Conservation (phyloP, 345 rosid genomes). For the Aegle marmelos region DNA sequence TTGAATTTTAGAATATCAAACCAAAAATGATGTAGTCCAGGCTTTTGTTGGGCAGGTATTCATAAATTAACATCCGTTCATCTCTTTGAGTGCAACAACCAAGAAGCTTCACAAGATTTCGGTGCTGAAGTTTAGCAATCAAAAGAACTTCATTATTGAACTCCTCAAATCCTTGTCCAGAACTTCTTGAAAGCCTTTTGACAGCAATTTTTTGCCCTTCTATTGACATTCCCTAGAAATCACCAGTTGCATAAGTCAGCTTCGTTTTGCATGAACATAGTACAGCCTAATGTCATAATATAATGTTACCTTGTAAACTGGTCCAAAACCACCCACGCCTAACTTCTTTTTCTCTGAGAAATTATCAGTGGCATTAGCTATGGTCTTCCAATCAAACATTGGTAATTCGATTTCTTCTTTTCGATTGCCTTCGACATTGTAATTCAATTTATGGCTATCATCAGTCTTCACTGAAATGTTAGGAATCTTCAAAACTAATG, state of each 20-base stretch:
- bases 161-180: constrained; percentile 34
- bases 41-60: constrained; percentile 50
- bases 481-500: neutral
- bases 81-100: constrained; percentile 38
- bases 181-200: constrained; percentile 34
- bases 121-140: constrained; percentile 38
- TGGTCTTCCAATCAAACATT: constrained; percentile 23
- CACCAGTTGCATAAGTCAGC: no score
- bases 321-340: constrained; percentile 44
- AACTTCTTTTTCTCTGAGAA: constrained; percentile 27
- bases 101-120: constrained; percentile 41
- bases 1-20: neutral
- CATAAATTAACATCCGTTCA: constrained; percentile 40
- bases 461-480: neutral
- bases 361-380: constrained; percentile 27
- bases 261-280: no score
- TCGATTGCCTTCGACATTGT: constrained; percentile 6
- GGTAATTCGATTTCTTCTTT: constrained; percentile 33
- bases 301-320: constrained; percentile 9
- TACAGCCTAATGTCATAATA: no score
- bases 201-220: constrained; percentile 38
- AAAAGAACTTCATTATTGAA: constrained; percentile 38
- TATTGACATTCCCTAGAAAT: neutral
- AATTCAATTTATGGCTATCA: neutral
- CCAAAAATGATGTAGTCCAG: constrained; percentile 10